Evolutionary conservation across 768 basidiomycete genomes (phyloP).

Genomic region (Boletus reticulatus): DNA sequence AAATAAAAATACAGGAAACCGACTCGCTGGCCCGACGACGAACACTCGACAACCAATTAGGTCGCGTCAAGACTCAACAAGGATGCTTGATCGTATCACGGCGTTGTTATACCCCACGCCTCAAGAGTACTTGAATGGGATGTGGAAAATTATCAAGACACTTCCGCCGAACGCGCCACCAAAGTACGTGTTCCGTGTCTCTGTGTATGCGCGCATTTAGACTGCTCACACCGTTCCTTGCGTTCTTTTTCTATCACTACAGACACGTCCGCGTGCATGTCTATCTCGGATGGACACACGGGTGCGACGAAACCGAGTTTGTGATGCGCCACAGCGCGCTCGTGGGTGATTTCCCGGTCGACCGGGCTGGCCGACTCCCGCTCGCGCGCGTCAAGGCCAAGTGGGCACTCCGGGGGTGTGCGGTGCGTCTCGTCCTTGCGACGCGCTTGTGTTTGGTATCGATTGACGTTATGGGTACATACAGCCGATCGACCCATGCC

Average conservation of each 20-base stretch:
- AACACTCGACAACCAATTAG: too few relatives aligned
- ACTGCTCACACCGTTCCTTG: too few relatives aligned
- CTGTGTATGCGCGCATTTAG: too few relatives aligned
- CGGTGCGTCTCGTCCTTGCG: background rate
- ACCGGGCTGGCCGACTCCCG: conserved; percentile 17
- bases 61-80: too few relatives aligned
- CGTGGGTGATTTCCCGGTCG: conserved; percentile 27
- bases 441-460: too few relatives aligned
- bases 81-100: conserved; percentile 9
- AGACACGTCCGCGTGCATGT: conserved; percentile 33
- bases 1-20: background rate
- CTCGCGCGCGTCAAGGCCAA: conserved; percentile 16
- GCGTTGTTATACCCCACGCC: conserved; percentile 14
- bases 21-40: too few relatives aligned
- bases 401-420: conserved; percentile 26
- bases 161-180: conserved; percentile 18
- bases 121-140: conserved; percentile 21
- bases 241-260: too few relatives aligned
- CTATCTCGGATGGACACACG: conserved; percentile 28
- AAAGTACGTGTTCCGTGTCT: conserved; percentile 6
- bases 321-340: conserved; percentile 26
- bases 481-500: conserved; percentile 22
- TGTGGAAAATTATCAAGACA: conserved; percentile 22
- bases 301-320: conserved; percentile 29
- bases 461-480: too few relatives aligned